phyloP scores from a whole-genome alignment of 129 eudicot genomes.

The Flaveria brownii region DNA sequence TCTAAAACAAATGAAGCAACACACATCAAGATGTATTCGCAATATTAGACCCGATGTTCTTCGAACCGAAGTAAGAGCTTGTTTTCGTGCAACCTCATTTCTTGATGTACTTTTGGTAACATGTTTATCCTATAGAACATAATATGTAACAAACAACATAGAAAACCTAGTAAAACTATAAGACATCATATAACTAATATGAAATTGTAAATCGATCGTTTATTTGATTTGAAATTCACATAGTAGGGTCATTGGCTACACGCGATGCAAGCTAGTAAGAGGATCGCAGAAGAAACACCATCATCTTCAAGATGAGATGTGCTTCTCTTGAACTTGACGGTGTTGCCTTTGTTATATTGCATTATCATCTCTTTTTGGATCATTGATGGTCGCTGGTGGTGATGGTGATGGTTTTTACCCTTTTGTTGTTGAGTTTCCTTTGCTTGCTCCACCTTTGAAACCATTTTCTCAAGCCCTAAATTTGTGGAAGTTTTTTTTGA shows the following conservation, averaged over 20 bases:
- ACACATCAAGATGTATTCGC: neutral
- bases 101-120: neutral
- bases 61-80: neutral
- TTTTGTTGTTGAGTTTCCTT: constrained; percentile 40
- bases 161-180: neutral
- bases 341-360: constrained; percentile 78
- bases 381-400: constrained; percentile 38
- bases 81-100: neutral
- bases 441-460: constrained; percentile 45
- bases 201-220: neutral
- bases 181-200: neutral
- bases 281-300: constrained; percentile 72
- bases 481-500: constrained; percentile 7
- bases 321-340: constrained; percentile 77
- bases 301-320: constrained; percentile 67
- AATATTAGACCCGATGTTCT: neutral
- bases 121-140: neutral
- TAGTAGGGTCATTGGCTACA: constrained; percentile 34
- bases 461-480: constrained; percentile 35
- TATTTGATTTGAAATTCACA: neutral
- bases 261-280: constrained; percentile 76
- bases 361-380: constrained; percentile 36
- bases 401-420: constrained; percentile 27
- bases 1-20: neutral
- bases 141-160: neutral